Evolutionary conservation across 495 filamentous ascomycete genomes (phyloP).

Genomic region (Filosporella fistucella): DNA sequence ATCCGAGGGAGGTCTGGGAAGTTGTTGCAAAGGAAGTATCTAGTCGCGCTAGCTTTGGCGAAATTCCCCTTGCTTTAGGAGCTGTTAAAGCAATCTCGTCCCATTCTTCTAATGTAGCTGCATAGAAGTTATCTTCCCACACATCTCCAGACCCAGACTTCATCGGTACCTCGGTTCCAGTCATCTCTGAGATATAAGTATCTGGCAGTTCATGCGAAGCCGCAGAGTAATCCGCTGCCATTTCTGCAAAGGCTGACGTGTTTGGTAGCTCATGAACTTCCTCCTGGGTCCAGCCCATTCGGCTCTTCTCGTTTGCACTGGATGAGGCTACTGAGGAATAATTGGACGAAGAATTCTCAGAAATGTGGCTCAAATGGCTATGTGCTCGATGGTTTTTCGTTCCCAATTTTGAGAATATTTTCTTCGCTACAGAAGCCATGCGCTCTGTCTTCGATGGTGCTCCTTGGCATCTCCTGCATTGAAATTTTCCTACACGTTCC

Average conservation of each 20-base stretch:
- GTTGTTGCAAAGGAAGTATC: conserved; percentile 17
- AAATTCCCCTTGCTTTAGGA: conserved; percentile 2
- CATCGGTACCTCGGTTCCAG: conserved; percentile 8
- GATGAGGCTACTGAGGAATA: neutral
- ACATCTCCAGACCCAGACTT: neutral
- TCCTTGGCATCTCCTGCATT: conserved; percentile 20
- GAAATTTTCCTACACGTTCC: conserved; percentile 20
- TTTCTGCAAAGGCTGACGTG: conserved; percentile 4
- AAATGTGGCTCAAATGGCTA: neutral
- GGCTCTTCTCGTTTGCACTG: neutral
- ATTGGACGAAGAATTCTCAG: conserved; percentile 1
- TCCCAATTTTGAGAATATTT: conserved; percentile 22
- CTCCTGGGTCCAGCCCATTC: conserved; percentile 6
- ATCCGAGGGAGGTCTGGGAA: neutral
- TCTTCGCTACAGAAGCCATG: conserved; percentile 21
- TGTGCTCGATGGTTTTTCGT: conserved; percentile 10
- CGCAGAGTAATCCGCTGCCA: conserved; percentile 7
- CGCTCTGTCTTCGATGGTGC: conserved; percentile 17
- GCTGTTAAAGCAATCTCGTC: conserved; percentile 1
- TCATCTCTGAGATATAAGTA: conserved; percentile 20
- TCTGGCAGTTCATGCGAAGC: conserved; percentile 18
- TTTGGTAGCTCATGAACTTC: conserved; percentile 12
- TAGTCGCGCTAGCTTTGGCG: conserved; percentile 13
- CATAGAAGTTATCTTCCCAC: conserved; percentile 16
- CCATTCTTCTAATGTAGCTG: conserved; percentile 10